Evolutionary conservation across 2,329 filamentous ascomycete genomes (phyloP).

Genomic region (Diaporthe vaccinii): DNA sequence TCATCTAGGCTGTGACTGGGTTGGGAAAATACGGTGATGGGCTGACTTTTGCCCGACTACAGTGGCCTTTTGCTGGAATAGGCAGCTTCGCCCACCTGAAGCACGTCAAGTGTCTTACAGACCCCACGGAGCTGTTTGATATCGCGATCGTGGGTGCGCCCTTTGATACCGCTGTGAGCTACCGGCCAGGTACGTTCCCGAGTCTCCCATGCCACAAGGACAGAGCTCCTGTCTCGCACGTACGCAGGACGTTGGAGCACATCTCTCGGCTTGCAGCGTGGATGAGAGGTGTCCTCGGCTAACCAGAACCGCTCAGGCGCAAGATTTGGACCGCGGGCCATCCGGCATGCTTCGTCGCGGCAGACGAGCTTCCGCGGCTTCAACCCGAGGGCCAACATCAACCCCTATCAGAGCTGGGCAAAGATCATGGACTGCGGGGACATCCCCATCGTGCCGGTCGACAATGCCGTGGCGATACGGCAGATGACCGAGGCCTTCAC

Average conservation of each 20-base stretch:
- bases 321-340: constrained; percentile 88
- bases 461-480: constrained; percentile 83
- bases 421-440: constrained; percentile 90
- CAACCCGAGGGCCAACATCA: constrained; percentile 85
- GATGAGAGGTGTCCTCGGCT: background rate
- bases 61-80: constrained; percentile 80
- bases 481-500: constrained; percentile 88
- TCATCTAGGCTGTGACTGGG: background rate
- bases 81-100: constrained; percentile 80
- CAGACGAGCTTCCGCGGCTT: constrained; percentile 85
- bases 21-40: background rate
- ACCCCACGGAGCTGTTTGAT: constrained; percentile 74
- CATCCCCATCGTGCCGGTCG: constrained; percentile 87
- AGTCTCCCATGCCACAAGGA: background rate
- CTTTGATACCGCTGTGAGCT: constrained; percentile 81
- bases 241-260: too few species aligned
- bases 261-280: background rate
- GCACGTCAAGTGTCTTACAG: constrained; percentile 77
- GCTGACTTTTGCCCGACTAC: constrained; percentile 16
- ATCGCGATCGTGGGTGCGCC: constrained; percentile 80
- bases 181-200: constrained; percentile 69
- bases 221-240: background rate
- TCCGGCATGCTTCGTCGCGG: constrained; percentile 84
- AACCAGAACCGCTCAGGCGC: constrained; percentile 60
- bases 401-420: constrained; percentile 86